A percentile compares a stretch with the other conserved stretches of the same genome.
Conservation (phyloP, 2,329 filamentous ascomycete genomes). For the Fusarium abutilonis region DNA sequence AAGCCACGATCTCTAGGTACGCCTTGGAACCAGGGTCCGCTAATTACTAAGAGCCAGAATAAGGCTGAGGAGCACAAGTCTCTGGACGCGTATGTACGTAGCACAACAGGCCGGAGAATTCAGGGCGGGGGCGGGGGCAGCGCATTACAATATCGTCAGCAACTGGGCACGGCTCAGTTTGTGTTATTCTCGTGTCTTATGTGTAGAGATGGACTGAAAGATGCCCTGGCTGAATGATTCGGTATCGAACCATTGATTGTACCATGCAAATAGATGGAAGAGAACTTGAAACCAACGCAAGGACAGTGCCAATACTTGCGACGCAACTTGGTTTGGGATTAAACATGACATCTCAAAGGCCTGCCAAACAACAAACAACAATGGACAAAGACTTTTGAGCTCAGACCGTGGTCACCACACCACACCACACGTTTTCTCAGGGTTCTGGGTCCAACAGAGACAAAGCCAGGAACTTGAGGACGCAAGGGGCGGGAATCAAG, state of each 20-base stretch:
- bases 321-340: constrained; percentile 14
- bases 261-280: constrained; percentile 1
- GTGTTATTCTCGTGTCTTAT: neutral
- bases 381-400: constrained; percentile 9
- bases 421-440: neutral
- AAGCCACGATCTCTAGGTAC: constrained; percentile 2
- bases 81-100: constrained; percentile 2
- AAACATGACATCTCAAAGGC: constrained; percentile 25
- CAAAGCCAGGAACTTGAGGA: constrained; percentile 10
- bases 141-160: constrained; percentile 8
- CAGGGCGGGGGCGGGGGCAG: constrained; percentile 23
- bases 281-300: constrained; percentile 33
- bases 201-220: neutral
- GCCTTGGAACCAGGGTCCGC: neutral
- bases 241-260: constrained; percentile 7
- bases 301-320: constrained; percentile 7
- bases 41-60: constrained; percentile 4
- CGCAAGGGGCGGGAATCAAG: constrained; percentile 23
- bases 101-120: constrained; percentile 27
- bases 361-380: constrained; percentile 10
- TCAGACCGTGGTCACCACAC: constrained; percentile 9
- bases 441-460: constrained; percentile 9
- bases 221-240: neutral
- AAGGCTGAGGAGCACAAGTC: constrained; percentile 18
- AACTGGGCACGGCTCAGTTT: neutral